Conservation (phyloP, 2,329 filamentous ascomycete species). For the Ascomycota sp. region DNA sequence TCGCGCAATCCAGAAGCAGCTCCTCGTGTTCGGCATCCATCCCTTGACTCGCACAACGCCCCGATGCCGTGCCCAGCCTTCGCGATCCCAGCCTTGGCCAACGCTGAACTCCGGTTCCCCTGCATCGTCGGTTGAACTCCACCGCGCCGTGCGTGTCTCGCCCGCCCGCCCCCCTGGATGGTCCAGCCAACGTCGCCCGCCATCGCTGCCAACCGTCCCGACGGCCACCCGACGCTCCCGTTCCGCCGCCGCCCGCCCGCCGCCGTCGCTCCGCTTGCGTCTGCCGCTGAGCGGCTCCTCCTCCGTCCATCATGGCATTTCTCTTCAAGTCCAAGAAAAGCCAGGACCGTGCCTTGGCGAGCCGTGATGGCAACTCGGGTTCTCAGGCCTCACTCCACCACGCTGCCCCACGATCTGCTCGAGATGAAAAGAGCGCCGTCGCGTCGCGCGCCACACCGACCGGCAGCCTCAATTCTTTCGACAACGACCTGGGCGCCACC, state of each 20-base stretch:
- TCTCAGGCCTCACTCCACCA: slow-evolving; percentile 29
- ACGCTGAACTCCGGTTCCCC: not conserved
- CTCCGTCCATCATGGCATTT: slow-evolving; percentile 47
- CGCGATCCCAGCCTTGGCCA: not conserved
- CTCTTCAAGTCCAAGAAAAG: slow-evolving; percentile 68
- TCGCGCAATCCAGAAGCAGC: slow-evolving; percentile 2
- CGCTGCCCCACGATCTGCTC: slow-evolving; percentile 21
- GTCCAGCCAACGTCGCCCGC: not conserved
- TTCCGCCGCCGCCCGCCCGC: too few relatives aligned
- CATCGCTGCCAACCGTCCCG: not conserved
- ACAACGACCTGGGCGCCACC: slow-evolving; percentile 31
- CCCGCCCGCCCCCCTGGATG: slow-evolving; percentile 1
- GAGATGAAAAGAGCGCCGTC: slow-evolving; percentile 32
- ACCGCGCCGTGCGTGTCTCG: not conserved
- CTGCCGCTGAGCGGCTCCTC: not conserved
- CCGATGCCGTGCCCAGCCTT: slow-evolving; percentile 13
- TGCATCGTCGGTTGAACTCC: too few relatives aligned
- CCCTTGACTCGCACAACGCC: slow-evolving; percentile 8
- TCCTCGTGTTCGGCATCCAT: slow-evolving; percentile 1
- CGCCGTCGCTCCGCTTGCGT: slow-evolving; percentile 1
- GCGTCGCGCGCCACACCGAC: slow-evolving; percentile 48
- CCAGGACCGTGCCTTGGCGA: slow-evolving; percentile 38
- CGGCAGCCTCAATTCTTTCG: slow-evolving; percentile 57
- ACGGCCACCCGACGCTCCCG: not conserved
- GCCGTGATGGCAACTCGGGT: slow-evolving; percentile 29